A percentile compares a stretch with the other conserved stretches of the same genome.
phyloP scores from a whole-genome alignment of 2,329 filamentous ascomycete species.

The Colletotrichum costaricense region DNA sequence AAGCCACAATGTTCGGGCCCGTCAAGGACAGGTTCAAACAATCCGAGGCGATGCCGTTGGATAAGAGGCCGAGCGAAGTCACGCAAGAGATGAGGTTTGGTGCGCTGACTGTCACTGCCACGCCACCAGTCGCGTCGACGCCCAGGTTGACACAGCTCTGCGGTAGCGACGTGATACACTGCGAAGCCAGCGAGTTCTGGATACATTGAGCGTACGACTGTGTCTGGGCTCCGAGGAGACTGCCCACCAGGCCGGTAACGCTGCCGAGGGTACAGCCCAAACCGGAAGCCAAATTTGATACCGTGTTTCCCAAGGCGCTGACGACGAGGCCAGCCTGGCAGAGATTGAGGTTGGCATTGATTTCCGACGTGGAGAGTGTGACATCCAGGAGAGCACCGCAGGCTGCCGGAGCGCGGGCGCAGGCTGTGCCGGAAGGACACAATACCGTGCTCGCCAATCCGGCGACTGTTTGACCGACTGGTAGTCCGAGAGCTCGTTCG shows the following conservation, averaged over 20 bases:
- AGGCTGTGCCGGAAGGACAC: slow-evolving; percentile 5
- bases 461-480: neutral
- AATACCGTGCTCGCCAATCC: neutral
- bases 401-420: neutral
- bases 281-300: neutral
- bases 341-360: neutral
- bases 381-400: slow-evolving; percentile 15
- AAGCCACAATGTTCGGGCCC: slow-evolving; percentile 5
- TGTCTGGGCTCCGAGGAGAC: neutral
- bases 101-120: neutral
- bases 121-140: neutral
- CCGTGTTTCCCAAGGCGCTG: neutral
- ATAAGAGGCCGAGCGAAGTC: neutral
- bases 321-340: neutral
- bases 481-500: neutral
- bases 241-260: neutral
- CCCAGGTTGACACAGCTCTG: slow-evolving; percentile 16
- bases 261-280: neutral
- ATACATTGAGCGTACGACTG: slow-evolving; percentile 4
- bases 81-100: neutral
- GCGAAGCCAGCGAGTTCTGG: neutral
- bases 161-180: slow-evolving; percentile 5
- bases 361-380: neutral
- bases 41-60: slow-evolving; percentile 5
- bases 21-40: slow-evolving; percentile 14